Base-by-base conservation (phyloP, 345 rosid genomes). In the Zanthoxylum bungeanum region DNA sequence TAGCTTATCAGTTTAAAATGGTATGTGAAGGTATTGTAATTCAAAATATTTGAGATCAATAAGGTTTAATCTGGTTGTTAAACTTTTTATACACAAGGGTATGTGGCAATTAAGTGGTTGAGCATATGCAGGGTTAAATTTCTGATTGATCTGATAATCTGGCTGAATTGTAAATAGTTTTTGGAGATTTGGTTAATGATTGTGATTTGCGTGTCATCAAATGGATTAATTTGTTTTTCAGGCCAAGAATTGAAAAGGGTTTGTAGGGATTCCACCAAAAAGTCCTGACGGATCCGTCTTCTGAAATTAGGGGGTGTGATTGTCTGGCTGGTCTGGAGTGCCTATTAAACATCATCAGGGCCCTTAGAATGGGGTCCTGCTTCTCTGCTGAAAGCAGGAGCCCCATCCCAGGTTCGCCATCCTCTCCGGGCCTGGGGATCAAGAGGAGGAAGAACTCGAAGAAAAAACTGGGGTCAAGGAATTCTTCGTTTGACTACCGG, bases 361-460 rank as follows among this genome's bases (percentile, higher is more conserved):
- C 98, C 97, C 99, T 95, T 17, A 91, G 87, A 83, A 88, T 91
- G 99, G 99, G 97, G 89, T 95, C 99, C 98, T 95, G 98, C 92
- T 89, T 95, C 75, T 88, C 99, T 80, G 82, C 85, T 9, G 99
- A 95, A 77, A 88, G 88, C 93, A 81, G 93, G 90, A 91, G 91
- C 82, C 92, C 98, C 80, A 69, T 79, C 77, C 96, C 96, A 55
- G 95, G 97, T 8, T 84, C 97, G 17, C 97, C 97, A 42, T 78
- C 88, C 73, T 88, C 98, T 60, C 89, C 96, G 68, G 85, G 72
- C 25, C 79, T 80, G 44, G 82, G 85, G 36, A 74, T 80, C 61
- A 80, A 75, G 93, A 95, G 85, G 82, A 86, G 90, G 83, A 91
- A 86, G 82, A 80, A 70, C 81, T 76, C 91, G 1, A 88, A 68